phyloP scores from a whole-genome alignment of 1,284 basidiomycete species.

The Taiwanofungus camphoratus region DNA sequence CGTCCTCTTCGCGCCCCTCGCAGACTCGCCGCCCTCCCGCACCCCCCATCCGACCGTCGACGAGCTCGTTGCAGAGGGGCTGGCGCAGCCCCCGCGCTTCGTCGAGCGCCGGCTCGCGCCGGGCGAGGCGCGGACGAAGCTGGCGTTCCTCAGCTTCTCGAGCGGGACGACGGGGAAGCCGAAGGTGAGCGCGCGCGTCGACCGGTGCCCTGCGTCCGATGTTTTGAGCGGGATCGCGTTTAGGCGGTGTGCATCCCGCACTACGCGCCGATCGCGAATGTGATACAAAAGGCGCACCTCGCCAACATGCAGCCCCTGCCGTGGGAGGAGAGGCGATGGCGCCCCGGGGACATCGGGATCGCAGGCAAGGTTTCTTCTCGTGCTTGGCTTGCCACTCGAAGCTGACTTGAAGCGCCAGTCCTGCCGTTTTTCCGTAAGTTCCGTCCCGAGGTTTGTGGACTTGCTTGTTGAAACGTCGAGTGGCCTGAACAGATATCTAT shows the following conservation, averaged over 20 bases:
- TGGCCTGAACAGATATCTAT: conserved; percentile 52
- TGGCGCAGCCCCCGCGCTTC: conserved; percentile 38
- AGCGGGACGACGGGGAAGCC: conserved; percentile 82
- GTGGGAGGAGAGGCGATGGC: conserved; percentile 33
- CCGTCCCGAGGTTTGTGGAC: not conserved
- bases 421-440: conserved; percentile 25
- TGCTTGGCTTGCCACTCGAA: not conserved
- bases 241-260: conserved; percentile 16
- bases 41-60: conserved; percentile 36
- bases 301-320: conserved; percentile 36
- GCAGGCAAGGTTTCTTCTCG: conserved; percentile 32
- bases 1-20: conserved; percentile 38
- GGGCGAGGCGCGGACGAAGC: conserved; percentile 61
- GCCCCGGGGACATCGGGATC: conserved; percentile 51
- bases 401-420: conserved; percentile 10
- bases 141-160: conserved; percentile 76
- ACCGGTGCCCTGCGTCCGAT: no score
- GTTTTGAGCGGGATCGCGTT: not conserved
- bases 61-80: conserved; percentile 51
- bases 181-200: conserved; percentile 61
- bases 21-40: not conserved
- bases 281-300: conserved; percentile 51
- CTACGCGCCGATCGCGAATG: conserved; percentile 44
- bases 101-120: conserved; percentile 47
- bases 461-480: conserved; percentile 1